A percentile compares a stretch with the other conserved stretches of the same genome.
Conservation (phyloP, 1,284 basidiomycete species). For the Flammula alnicola region DNA sequence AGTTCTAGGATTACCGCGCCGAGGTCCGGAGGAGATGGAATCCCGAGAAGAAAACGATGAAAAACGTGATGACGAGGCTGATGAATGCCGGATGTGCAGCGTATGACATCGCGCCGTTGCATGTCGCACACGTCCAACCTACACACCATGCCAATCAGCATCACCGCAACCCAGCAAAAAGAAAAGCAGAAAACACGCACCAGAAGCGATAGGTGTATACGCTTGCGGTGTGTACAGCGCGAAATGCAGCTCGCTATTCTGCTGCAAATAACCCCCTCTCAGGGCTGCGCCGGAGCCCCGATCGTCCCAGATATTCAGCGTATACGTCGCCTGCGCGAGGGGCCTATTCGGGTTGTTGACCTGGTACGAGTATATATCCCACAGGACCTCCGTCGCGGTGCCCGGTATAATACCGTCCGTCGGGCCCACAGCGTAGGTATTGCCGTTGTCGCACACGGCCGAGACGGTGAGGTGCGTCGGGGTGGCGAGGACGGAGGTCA, state of each 20-base stretch:
- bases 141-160: conserved; percentile 9
- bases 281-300: conserved; percentile 67
- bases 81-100: conserved; percentile 67
- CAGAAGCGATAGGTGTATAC: conserved; percentile 2
- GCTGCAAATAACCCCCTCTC: conserved; percentile 68
- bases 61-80: conserved; percentile 66
- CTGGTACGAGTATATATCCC: conserved; percentile 84
- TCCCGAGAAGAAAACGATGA: conserved; percentile 77
- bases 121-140: conserved; percentile 83
- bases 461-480: conserved; percentile 80
- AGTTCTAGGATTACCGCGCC: conserved; percentile 11
- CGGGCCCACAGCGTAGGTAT: conserved; percentile 88
- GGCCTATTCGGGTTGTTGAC: conserved; percentile 66
- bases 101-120: conserved; percentile 56
- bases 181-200: conserved; percentile 11
- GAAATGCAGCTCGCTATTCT: conserved; percentile 77
- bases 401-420: conserved; percentile 76
- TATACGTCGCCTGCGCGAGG: conserved; percentile 77
- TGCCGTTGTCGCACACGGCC: conserved; percentile 84
- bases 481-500: conserved; percentile 69
- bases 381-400: conserved; percentile 71
- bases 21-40: conserved; percentile 58
- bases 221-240: conserved; percentile 82
- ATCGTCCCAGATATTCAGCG: conserved; percentile 80
- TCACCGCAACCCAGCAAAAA: conserved; percentile 2